Percentiles rank a stretch among this genome's conserved stretches.
Conservation (phyloP, 2,329 filamentous ascomycete genomes). For the Exserohilum turcica region DNA sequence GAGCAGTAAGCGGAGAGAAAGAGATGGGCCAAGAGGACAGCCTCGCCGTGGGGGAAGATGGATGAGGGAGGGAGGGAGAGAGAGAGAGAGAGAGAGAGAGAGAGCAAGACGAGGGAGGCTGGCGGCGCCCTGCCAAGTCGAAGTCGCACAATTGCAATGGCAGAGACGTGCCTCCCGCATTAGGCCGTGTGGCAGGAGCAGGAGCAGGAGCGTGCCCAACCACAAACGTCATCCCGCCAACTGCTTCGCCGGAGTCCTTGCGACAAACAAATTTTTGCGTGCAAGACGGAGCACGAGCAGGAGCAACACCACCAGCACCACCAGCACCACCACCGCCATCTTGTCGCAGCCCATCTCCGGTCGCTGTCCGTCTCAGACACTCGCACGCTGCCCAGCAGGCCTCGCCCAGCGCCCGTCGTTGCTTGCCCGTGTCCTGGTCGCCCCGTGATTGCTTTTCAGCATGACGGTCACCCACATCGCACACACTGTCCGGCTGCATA, state of each 20-base stretch:
- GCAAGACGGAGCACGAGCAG: neutral
- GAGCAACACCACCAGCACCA: neutral
- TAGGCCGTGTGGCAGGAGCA: slow-evolving; percentile 12
- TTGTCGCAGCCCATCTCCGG: slow-evolving; percentile 5
- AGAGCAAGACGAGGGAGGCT: neutral
- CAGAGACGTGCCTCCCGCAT: slow-evolving; percentile 23
- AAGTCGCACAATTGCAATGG: slow-evolving; percentile 18
- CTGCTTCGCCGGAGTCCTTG: neutral
- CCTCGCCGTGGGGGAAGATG: neutral
- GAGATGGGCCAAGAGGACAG: neutral
- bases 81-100: neutral
- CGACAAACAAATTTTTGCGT: slow-evolving; percentile 1
- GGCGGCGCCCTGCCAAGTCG: slow-evolving; percentile 20
- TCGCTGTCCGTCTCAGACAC: neutral
- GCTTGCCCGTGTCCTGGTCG: slow-evolving; percentile 12
- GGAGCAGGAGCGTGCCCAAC: slow-evolving; percentile 13
- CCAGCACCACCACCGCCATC: neutral
- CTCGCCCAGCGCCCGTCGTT: slow-evolving; percentile 5
- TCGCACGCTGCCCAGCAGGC: neutral
- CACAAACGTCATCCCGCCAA: slow-evolving; percentile 17
- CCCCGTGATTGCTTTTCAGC: slow-evolving; percentile 22
- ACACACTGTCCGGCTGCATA: slow-evolving; percentile 22
- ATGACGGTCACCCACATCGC: slow-evolving; percentile 23
- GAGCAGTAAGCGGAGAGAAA: neutral
- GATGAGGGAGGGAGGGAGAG: neutral